Evolutionary conservation across 345 rosid genomes (phyloP), one percentile per base, ranked within the genome.

Genomic region (Passiflora organensis): DNA sequence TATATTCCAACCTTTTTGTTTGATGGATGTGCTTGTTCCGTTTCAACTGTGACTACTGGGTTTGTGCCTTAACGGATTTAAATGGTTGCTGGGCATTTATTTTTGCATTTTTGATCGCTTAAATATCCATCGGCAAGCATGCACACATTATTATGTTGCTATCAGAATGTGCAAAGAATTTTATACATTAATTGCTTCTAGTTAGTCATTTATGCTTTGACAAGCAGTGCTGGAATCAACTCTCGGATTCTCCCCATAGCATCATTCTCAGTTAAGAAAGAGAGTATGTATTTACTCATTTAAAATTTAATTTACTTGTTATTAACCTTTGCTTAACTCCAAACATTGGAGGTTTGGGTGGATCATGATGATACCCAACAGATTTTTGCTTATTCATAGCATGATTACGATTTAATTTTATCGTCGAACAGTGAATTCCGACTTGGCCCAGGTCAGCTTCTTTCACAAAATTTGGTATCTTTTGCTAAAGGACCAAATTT

Each of bases 381-480:
- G 88, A 82, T 77, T 72, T 76, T 82, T 28, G 3, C 73, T 76
- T 69, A 80, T 72, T 72, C 53, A 49, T 81, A 69, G 77, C 78
- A 63, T 82, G 79, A 56, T 75, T 77, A 59, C 85, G 69, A 76
- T 82, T 80, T 78, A 75, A 68, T 76, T 77, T 73, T 66, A 68
- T 73, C 85, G 60, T 70, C 75, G 76, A 71, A 77, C 80, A 65
- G 85, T 76, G 83, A 80, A 64, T 59, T 76, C 93, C 71, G 83
- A 68, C 81, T 75, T 75, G 87, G 82, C 86, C 82, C 95, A 89
- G 99, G 99, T 93, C 99, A 93, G 97, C 86, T 72, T 76, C 93
- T 83, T 84, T 70, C 66, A 83, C 86, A 84, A 77, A n/a, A 78
- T 80, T 81, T 75, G 85, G 76, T 66, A 76, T 75, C 85, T 79